A percentile compares a stretch with the other conserved stretches of the same genome.
These are phyloP conservation scores for Tillandsia fasciculata DNA, from an alignment of 176 grass and related monocot genomes.

Conservation along the genomic window DNA sequence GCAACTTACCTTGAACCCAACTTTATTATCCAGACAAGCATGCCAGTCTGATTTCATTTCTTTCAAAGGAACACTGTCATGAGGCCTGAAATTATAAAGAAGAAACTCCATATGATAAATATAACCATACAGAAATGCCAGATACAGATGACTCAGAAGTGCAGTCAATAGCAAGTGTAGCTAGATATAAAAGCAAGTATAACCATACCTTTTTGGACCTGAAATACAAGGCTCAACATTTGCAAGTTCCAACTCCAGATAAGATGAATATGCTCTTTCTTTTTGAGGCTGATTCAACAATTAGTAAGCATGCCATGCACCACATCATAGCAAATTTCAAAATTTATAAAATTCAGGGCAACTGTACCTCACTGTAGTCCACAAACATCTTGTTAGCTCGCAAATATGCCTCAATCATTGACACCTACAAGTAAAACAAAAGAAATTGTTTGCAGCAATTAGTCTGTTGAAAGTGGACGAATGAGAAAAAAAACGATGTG, in stretches of 20 bases:
- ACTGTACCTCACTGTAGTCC: constrained; percentile 63
- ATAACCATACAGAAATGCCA: neutral
- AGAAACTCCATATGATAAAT: constrained; percentile 8
- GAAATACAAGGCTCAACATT: constrained; percentile 72
- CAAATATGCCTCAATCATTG: constrained; percentile 88
- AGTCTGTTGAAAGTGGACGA: neutral
- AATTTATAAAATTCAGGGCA: constrained; percentile 10
- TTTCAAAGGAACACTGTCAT: constrained; percentile 80
- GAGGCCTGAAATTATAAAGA: constrained; percentile 44
- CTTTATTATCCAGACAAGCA: constrained; percentile 61
- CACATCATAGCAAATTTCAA: constrained; percentile 4
- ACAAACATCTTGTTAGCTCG: constrained; percentile 91
- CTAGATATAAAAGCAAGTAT: neutral
- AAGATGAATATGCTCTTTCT: constrained; percentile 67
- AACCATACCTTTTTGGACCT: constrained; percentile 69
- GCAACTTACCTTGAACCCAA: constrained; percentile 83
- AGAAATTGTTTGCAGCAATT: constrained; percentile 9
- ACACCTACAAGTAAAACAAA: constrained; percentile 45
- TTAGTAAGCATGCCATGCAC: constrained; percentile 2
- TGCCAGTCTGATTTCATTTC: constrained; percentile 95
- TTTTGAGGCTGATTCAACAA: constrained; percentile 49
- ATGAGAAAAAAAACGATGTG: neutral
- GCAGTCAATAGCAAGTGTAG: neutral
- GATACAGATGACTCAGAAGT: neutral
- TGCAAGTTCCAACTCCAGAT: constrained; percentile 71